phyloP scores from a whole-genome alignment of 352 stramenopile genomes.

The Globisporangium canariense region DNA sequence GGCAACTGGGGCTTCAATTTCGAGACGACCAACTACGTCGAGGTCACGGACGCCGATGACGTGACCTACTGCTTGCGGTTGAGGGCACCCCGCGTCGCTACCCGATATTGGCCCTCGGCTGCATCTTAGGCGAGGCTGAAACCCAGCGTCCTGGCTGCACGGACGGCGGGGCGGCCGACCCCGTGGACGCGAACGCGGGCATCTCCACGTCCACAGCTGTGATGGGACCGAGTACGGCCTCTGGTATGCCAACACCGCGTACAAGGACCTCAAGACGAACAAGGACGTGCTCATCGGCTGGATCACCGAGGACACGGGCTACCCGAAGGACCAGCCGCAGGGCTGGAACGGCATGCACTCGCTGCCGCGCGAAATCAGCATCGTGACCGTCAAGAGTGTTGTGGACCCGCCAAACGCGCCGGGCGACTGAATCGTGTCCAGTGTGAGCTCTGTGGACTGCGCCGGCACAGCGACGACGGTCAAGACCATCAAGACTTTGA shows the following conservation, averaged over 20 bases:
- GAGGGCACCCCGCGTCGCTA: constrained; percentile 47
- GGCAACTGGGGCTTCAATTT: constrained; percentile 63
- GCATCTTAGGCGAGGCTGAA: constrained; percentile 15
- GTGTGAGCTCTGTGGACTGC: constrained; percentile 29
- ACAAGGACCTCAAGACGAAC: constrained; percentile 49
- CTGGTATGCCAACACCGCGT: constrained; percentile 70
- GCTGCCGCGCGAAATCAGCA: constrained; percentile 46
- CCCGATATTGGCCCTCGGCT: constrained; percentile 58
- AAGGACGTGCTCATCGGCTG: constrained; percentile 62
- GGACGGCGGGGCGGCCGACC: constrained; percentile 15
- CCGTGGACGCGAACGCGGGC: constrained; percentile 22
- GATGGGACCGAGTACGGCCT: constrained; percentile 55
- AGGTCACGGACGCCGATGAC: constrained; percentile 52
- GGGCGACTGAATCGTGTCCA: constrained; percentile 58
- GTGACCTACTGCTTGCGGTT: constrained; percentile 51
- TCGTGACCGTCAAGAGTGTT: constrained; percentile 47
- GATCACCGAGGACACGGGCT: constrained; percentile 61
- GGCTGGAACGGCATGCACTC: constrained; percentile 68
- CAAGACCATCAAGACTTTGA: constrained; percentile 70
- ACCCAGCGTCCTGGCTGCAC: constrained; percentile 5
- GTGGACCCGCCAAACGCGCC: constrained; percentile 45
- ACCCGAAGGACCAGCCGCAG: constrained; percentile 41
- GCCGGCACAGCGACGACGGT: constrained; percentile 18
- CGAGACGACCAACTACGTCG: constrained; percentile 61
- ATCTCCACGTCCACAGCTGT: constrained; percentile 57